phyloP scores from a whole-genome alignment of 2,329 filamentous ascomycete genomes.

The Alternaria hordeiaustralica region DNA sequence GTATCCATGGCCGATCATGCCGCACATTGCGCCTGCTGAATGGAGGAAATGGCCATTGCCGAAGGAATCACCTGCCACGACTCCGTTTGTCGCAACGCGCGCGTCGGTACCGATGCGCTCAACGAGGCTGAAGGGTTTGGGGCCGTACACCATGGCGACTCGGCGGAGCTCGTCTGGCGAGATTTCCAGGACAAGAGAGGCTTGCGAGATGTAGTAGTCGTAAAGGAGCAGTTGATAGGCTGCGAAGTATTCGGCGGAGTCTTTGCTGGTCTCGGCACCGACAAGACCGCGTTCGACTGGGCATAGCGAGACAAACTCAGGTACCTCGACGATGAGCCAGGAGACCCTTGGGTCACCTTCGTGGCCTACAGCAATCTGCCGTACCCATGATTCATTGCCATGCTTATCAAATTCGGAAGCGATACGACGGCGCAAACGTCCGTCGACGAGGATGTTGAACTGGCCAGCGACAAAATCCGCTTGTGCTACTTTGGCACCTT shows the following conservation, averaged over 20 bases:
- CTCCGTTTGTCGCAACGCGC: conserved; percentile 19
- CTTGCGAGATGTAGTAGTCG: conserved; percentile 25
- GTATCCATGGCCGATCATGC: conserved; percentile 24
- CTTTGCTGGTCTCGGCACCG: conserved; percentile 10
- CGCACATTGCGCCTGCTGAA: conserved; percentile 23
- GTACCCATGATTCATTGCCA: conserved; percentile 10
- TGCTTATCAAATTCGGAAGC: conserved; percentile 11
- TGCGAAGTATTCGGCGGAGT: conserved; percentile 21
- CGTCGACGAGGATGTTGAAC: conserved; percentile 10
- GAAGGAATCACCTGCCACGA: conserved; percentile 24
- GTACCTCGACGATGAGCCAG: conserved; percentile 11
- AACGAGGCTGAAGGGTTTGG: conserved; percentile 24
- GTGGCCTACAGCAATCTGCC: conserved; percentile 9
- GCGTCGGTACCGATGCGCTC: conserved; percentile 20
- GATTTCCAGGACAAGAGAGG: conserved; percentile 21
- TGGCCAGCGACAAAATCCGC: conserved; percentile 13
- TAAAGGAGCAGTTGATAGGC: conserved; percentile 23
- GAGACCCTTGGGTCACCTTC: conserved; percentile 8
- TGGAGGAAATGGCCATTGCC: conserved; percentile 25
- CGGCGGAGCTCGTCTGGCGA: conserved; percentile 18
- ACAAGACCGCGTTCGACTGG: conserved; percentile 1
- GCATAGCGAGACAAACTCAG: conserved; percentile 4
- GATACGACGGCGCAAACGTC: conserved; percentile 10
- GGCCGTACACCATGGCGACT: conserved; percentile 21
- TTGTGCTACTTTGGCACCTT: conserved; percentile 15